Base-by-base conservation (phyloP, 2,329 filamentous ascomycete species). In the Xylariales sp. region DNA sequence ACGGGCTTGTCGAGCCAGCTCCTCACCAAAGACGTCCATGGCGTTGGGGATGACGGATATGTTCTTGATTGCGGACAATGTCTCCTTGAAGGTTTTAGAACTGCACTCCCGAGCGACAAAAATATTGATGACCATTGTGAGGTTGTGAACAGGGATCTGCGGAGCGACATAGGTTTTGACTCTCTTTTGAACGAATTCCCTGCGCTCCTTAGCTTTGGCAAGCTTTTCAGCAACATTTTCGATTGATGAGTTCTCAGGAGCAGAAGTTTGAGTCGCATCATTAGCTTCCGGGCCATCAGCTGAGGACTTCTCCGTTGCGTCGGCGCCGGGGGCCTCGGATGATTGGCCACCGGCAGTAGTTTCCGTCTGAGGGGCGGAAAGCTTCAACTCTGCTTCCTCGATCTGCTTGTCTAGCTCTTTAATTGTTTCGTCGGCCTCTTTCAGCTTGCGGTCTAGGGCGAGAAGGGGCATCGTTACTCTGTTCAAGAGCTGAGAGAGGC, bases 61-160 rank as follows among this genome's bases (percentile, higher is more conserved):
- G 55, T 97, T 96, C 67, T 95, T 97, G 70, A 98, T 95, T n/a
- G 94, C 94, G 13, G 91, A 93, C 38, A 98, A 77, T 1, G 93
- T 97, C 61, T 97, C 94, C 57, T 93, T 87, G 74, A 98, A 98
- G 0, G 93, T 97, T 70, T 95, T 96, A 46, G 88, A 90, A 56
- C 88, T 95, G 65, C 93, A 98, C 62, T 98, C 93, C 33, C 90
- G 85, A 45, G 91, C 91, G 29, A 95, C 88, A 48, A 98, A 86
- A 40, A 98, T 95, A 58, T 93, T 93, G 51, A 97, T 87, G n/a
- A 98, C 89, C 40, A 97, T 72, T 41, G 86, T 87, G 40, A 98
- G 76, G 57, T 97, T 96, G 56, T 89, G 78, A 20, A 91, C 81
- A 5, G 93, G 90, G 38, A 98, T 83, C 30, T 90, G 74, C 1